Base-by-base conservation (phyloP, 768 basidiomycete species). In the Trametes maxima region DNA sequence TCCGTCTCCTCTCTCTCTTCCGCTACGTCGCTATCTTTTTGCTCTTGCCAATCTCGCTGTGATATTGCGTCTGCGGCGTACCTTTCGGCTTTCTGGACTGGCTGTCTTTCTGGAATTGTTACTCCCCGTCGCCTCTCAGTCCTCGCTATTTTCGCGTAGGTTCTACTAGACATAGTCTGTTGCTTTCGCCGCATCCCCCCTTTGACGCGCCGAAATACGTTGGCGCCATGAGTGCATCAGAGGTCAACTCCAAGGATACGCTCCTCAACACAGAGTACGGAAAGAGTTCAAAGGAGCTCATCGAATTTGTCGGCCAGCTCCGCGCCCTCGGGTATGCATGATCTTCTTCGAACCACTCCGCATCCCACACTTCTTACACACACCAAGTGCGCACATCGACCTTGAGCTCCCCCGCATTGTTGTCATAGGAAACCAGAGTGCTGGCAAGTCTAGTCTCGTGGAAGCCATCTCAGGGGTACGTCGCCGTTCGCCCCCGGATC, bases 401-500 rank as follows among this genome's bases (percentile, higher is more conserved):
- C 66, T 83, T 17, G 80, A 83, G 60, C 68, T 84, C 1, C 81
- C 82, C 3, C 72, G 80, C 2, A 78, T 83, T 36, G 78, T 76
- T 11, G 79, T 82, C 44, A 80, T 82, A 24, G 82, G 82, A 14
- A 81, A 80, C 43, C 83, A 84, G 66, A 79, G 77, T 37, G 80
- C 81, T 2, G 83, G 77, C 1, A 79, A 79, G 66, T 79, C 77
- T 0, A 77, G 76, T 49, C 71, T 82, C 7, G 80, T 82, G 0
- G 82, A 82, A 62, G 77, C 82, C 1, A 80, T 83, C n/a, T 78
- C 79, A 8, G 78, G 79, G 13, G 79, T 81, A 76, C 78, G 50
- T 78, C 78, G 28, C 33, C 81, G 13, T 42, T 12, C 19, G 2
- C n/a, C 5, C n/a, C n/a, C 24, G 13, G n/a, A 21, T 3, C 17